phyloP scores from a whole-genome alignment of 257 asterid species.

The Galeopsis tetrahit region DNA sequence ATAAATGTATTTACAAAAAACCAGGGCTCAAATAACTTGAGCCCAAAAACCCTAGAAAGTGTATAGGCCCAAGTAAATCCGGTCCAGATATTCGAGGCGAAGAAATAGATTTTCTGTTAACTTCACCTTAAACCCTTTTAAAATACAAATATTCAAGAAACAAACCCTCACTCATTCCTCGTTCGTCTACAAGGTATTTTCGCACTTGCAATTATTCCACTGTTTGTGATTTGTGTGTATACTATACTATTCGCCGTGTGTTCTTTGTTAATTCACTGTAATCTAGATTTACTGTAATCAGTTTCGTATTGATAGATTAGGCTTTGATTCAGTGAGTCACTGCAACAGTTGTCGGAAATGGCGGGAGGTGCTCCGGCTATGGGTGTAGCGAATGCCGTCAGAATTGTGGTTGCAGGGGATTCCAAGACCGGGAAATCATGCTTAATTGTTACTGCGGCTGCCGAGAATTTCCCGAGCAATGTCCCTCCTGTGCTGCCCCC shows the following conservation, averaged over 20 bases:
- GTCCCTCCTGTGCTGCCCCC: constrained; percentile 88
- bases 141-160: not conserved
- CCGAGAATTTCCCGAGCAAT: constrained; percentile 64
- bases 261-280: not conserved
- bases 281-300: constrained; percentile 19
- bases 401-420: constrained; percentile 98
- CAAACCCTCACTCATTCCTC: constrained; percentile 26
- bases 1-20: too few relatives aligned
- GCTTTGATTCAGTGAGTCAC: constrained; percentile 30
- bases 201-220: too few relatives aligned
- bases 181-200: constrained; percentile 25
- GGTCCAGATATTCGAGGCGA: too few relatives aligned
- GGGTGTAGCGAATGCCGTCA: constrained; percentile 54
- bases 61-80: too few relatives aligned
- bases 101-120: too few relatives aligned
- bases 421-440: constrained; percentile 92
- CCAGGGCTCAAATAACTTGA: too few relatives aligned
- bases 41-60: too few relatives aligned
- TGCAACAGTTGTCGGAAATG: constrained; percentile 46
- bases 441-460: constrained; percentile 83
- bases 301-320: not conserved
- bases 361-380: constrained; percentile 69
- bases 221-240: too few relatives aligned
- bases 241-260: too few relatives aligned
- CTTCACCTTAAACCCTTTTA: constrained; percentile 37